Base-by-base conservation (phyloP, 2,329 filamentous ascomycete species). In the Neobulgaria alba region DNA sequence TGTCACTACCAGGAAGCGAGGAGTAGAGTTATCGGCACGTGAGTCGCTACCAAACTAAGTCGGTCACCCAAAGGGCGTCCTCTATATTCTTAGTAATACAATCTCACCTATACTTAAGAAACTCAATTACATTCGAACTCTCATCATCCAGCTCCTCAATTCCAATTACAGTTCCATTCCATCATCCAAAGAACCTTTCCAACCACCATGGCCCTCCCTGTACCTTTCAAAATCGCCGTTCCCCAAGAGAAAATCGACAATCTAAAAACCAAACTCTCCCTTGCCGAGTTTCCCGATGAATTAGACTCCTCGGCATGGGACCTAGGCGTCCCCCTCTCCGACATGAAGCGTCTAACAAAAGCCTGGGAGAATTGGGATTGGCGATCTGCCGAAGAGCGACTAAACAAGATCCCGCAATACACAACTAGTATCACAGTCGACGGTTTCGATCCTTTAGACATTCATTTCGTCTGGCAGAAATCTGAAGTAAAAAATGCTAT, bases 281-380 rank as follows among this genome's bases (percentile, higher is more conserved):
- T 67, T 2, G 60, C 73, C 3, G 65, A 66, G 5, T 76, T 77
- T 36, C 77, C 77, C 0, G 69, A 77, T 51, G 76, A 79, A 54
- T 62, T 75, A 15, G 63, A 74, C 16, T 58, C 53, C 18, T 64
- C 68, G 3, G 63, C 52, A 32, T 76, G 75, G 75, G 65, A 71
- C 12, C 72, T 78, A 50, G 80, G 80, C 12, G 66, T 72, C 9
- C 78, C 78, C 0, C 58, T 82, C 0, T 59, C 63, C 2, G 77
- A 82, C 41, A 60, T 84, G 43, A 75, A 77, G 52, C 67, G 76
- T 8, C 64, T 85, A 16, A 64, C 69, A 2, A 59, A 64, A 4
- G 65, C 73, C 49, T 85, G 79, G 79, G 63, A 67, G 29, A 61
- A 70, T 3, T 77, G 71, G 54, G 71, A 82, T 57, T 85, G 79